These are phyloP conservation scores for Pythium monospermum DNA, from an alignment of 352 stramenopile species.

Conservation along the genomic window DNA sequence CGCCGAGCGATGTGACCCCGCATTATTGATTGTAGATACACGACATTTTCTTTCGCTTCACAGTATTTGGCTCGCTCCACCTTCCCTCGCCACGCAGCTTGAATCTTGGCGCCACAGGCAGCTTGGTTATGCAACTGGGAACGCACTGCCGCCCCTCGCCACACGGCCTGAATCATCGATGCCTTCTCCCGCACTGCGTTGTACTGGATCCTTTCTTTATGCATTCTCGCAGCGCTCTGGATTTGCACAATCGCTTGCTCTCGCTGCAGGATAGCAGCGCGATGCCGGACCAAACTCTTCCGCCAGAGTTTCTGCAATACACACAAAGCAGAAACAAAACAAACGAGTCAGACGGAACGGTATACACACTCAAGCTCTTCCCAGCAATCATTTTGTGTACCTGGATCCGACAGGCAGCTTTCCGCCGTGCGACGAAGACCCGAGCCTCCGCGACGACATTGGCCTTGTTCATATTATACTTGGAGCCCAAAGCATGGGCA, in stretches of 20 bases:
- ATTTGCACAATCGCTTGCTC: constrained; percentile 21
- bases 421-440: constrained; percentile 35
- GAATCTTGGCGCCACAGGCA: constrained; percentile 20
- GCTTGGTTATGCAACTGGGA: constrained; percentile 3
- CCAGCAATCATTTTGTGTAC: constrained; percentile 13
- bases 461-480: constrained; percentile 45
- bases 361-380: not conserved
- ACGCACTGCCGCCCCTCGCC: constrained; percentile 20
- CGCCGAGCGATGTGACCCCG: constrained; percentile 17
- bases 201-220: constrained; percentile 15
- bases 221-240: constrained; percentile 25
- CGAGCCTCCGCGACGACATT: constrained; percentile 40
- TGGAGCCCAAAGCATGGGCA: constrained; percentile 35
- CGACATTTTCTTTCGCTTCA: constrained; percentile 15
- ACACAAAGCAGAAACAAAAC: not conserved
- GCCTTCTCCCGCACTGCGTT: constrained; percentile 6
- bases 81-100: constrained; percentile 24
- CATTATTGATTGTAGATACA: constrained; percentile 24
- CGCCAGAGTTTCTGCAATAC: constrained; percentile 19
- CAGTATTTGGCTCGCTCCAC: constrained; percentile 15
- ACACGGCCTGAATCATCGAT: constrained; percentile 25
- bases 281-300: constrained; percentile 12
- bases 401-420: constrained; percentile 51
- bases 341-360: not conserved
- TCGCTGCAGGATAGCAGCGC: not conserved